A percentile compares a stretch with the other conserved stretches of the same genome.
phyloP scores from a whole-genome alignment of 148 eudicot species.

The Rhododendron kiyosumense region DNA sequence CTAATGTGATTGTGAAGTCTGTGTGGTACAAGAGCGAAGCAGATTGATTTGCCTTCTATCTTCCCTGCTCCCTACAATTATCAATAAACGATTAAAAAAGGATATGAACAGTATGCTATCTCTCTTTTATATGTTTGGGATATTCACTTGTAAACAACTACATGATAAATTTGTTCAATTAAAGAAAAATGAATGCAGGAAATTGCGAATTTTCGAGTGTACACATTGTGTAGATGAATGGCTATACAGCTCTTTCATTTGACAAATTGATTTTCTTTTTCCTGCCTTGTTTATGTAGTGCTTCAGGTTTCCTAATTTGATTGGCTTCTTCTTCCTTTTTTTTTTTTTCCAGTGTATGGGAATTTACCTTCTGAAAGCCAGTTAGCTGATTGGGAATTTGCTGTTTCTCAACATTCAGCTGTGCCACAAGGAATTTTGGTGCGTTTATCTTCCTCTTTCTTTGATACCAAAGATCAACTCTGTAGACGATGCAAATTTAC shows the following conservation, averaged over 20 bases:
- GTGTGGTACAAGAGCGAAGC: background rate
- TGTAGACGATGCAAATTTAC: background rate
- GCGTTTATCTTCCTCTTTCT: slow-evolving; percentile 11
- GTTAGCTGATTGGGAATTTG: slow-evolving; percentile 92
- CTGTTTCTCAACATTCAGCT: slow-evolving; percentile 94
- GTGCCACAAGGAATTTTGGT: slow-evolving; percentile 97
- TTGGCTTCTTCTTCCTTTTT: slow-evolving; percentile 7
- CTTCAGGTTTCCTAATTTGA: slow-evolving; percentile 3
- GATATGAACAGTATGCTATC: background rate
- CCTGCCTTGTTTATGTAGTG: background rate
- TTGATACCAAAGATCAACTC: background rate
- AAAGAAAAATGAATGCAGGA: background rate
- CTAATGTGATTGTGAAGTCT: background rate
- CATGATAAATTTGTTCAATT: background rate
- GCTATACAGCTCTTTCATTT: background rate
- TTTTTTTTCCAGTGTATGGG: slow-evolving; percentile 70
- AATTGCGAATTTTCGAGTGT: background rate
- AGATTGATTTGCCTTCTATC: background rate
- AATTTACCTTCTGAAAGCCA: slow-evolving; percentile 81
- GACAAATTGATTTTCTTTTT: background rate
- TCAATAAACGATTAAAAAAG: background rate
- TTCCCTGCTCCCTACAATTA: background rate
- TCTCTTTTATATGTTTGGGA: background rate
- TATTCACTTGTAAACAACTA: background rate
- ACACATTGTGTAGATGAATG: background rate